Conservation (phyloP, 176 grass and related monocot genomes). For the Cocos nucifera region DNA sequence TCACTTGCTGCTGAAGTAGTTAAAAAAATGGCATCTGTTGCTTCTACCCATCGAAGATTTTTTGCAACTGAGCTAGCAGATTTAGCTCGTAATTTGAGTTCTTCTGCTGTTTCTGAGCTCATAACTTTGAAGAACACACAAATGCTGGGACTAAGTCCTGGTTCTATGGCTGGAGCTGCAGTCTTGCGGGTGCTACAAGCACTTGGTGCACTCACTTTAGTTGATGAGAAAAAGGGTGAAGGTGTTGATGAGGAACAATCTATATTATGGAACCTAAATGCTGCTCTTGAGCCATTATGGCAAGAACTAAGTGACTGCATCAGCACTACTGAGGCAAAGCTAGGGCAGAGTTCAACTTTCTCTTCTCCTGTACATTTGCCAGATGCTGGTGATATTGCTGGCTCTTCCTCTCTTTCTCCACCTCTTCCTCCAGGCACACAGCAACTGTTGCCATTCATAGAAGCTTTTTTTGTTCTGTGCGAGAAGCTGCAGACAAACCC, state of each 20-base stretch:
- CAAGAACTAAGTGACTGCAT: constrained; percentile 79
- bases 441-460: constrained; percentile 62
- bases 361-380: constrained; percentile 15
- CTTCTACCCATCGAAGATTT: constrained; percentile 38
- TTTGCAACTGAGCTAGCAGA: constrained; percentile 53
- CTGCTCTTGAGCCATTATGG: constrained; percentile 70
- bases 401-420: constrained; percentile 23
- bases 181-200: constrained; percentile 65
- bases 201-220: constrained; percentile 41
- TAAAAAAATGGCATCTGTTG: constrained; percentile 61
- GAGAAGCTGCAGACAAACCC: constrained; percentile 71
- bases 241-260: constrained; percentile 35
- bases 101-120: constrained; percentile 56
- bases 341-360: constrained; percentile 46
- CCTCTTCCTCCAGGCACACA: constrained; percentile 68
- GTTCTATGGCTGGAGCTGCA: constrained; percentile 49
- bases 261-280: constrained; percentile 54
- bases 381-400: constrained; percentile 25
- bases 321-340: constrained; percentile 54
- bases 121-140: constrained; percentile 42
- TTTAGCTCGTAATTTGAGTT: constrained; percentile 54
- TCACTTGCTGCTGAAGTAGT: constrained; percentile 64
- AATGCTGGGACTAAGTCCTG: constrained; percentile 38
- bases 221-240: constrained; percentile 15
- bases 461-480: constrained; percentile 71